phyloP scores from a whole-genome alignment of 805 yeast genomes.

The Ogataea paraovalis region DNA sequence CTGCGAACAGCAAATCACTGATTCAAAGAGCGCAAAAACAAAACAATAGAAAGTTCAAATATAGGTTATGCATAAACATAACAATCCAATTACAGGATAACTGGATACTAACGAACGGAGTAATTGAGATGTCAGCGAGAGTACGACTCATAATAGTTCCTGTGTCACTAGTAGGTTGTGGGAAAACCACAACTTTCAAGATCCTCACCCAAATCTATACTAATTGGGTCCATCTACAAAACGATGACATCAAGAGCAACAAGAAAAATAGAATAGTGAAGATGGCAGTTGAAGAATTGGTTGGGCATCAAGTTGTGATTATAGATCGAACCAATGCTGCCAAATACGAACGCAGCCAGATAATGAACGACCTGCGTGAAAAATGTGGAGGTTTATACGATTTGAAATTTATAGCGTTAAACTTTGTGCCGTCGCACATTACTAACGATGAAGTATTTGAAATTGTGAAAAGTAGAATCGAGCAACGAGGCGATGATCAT shows the following conservation, averaged over 20 bases:
- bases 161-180: slow-evolving; percentile 83
- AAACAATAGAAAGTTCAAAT: too few relatives aligned
- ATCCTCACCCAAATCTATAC: slow-evolving; percentile 50
- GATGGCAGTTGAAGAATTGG: slow-evolving; percentile 34
- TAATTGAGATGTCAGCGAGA: not conserved
- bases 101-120: too few relatives aligned
- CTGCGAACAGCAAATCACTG: too few relatives aligned
- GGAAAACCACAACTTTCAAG: slow-evolving; percentile 75
- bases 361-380: slow-evolving; percentile 45
- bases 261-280: slow-evolving; percentile 42
- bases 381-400: slow-evolving; percentile 38
- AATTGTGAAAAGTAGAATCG: slow-evolving; percentile 52
- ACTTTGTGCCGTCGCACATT: slow-evolving; percentile 43
- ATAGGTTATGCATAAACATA: too few relatives aligned
- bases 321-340: slow-evolving; percentile 77
- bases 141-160: slow-evolving; percentile 56
- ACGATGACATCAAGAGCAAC: slow-evolving; percentile 57
- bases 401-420: slow-evolving; percentile 55
- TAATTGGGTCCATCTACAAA: slow-evolving; percentile 68
- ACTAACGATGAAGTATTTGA: slow-evolving; percentile 33
- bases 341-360: slow-evolving; percentile 56
- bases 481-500: slow-evolving; percentile 72
- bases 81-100: too few relatives aligned
- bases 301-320: slow-evolving; percentile 43
- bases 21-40: too few relatives aligned